phyloP scores from a whole-genome alignment of 805 yeast genomes.

The Lipomyces orientalis region DNA sequence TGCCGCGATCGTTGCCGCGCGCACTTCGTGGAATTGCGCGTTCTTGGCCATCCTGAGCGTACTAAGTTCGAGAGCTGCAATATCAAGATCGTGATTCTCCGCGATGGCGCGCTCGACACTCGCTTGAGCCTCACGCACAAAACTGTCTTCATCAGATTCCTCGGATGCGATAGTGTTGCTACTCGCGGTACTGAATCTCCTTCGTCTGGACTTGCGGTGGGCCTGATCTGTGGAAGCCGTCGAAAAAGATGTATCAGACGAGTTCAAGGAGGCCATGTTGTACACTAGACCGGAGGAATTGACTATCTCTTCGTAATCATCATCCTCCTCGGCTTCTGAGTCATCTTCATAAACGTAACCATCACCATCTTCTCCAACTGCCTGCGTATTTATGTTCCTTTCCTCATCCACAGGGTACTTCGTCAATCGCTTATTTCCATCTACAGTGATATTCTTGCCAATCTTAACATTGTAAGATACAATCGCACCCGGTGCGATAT shows the following conservation, averaged over 20 bases:
- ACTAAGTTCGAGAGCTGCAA: conserved; percentile 89
- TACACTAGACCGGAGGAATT: conserved; percentile 37
- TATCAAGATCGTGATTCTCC: conserved; percentile 89
- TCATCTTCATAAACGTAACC: conserved; percentile 45
- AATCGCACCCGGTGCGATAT: conserved; percentile 71
- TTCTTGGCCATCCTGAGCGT: conserved; percentile 98
- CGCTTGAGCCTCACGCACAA: conserved; percentile 76
- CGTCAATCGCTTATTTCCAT: conserved; percentile 31
- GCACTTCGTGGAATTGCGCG: conserved; percentile 90
- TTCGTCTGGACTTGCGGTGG: conserved; percentile 20
- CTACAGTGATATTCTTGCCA: conserved; percentile 28
- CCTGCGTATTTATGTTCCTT: conserved; percentile 30
- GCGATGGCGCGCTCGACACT: conserved; percentile 91
- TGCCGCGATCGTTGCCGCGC: conserved; percentile 78
- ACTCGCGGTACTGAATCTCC: conserved; percentile 36
- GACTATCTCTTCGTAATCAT: conserved; percentile 43
- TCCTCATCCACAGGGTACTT: conserved; percentile 32
- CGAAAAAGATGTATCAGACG: conserved; percentile 34
- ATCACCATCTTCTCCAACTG: conserved; percentile 52
- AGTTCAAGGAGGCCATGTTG: conserved; percentile 29
- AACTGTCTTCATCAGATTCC: conserved; percentile 35
- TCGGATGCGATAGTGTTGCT: conserved; percentile 32
- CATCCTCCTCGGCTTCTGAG: conserved; percentile 58
- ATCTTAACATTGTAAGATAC: conserved; percentile 72
- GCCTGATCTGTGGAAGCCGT: conserved; percentile 13